Percentiles rank a stretch among this genome's conserved stretches.
phyloP scores from a whole-genome alignment of 495 filamentous ascomycete genomes.

The Acidiella bohemica region DNA sequence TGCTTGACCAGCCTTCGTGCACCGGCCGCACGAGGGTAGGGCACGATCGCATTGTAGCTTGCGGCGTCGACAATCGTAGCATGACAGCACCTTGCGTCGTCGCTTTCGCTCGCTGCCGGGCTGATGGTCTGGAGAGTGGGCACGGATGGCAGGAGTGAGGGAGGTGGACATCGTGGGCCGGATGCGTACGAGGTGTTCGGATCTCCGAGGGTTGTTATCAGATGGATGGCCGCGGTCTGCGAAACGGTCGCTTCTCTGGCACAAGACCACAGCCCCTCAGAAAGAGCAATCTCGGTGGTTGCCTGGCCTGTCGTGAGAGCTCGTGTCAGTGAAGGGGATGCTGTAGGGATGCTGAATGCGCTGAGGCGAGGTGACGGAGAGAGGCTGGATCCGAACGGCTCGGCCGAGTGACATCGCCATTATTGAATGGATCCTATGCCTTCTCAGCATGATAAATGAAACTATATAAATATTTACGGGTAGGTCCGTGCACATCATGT shows the following conservation, averaged over 20 bases:
- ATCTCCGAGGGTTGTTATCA: neutral
- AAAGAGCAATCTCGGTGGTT: too few relatives aligned
- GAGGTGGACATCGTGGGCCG: neutral
- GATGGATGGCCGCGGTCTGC: too few relatives aligned
- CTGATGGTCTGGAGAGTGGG: constrained; percentile 6
- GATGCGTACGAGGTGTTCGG: constrained; percentile 1
- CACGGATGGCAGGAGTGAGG: neutral
- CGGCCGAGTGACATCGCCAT: too few relatives aligned
- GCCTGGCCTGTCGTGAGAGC: too few relatives aligned
- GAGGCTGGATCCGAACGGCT: neutral
- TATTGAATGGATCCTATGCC: too few relatives aligned
- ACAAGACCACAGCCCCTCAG: too few relatives aligned
- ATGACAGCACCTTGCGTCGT: constrained; percentile 20
- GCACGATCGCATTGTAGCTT: constrained; percentile 22
- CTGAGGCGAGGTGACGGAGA: too few relatives aligned
- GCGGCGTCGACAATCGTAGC: constrained; percentile 18
- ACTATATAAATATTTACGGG: neutral
- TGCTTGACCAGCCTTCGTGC: constrained; percentile 17
- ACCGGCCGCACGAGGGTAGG: constrained; percentile 17
- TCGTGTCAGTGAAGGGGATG: too few relatives aligned
- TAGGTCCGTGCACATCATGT: neutral
- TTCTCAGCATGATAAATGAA: neutral
- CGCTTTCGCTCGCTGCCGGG: constrained; percentile 16
- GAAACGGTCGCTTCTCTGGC: too few relatives aligned
- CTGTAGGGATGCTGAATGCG: too few relatives aligned